Evolutionary conservation across 805 yeast genomes (phyloP).

Genomic region (Cyberlindnera maritima): DNA sequence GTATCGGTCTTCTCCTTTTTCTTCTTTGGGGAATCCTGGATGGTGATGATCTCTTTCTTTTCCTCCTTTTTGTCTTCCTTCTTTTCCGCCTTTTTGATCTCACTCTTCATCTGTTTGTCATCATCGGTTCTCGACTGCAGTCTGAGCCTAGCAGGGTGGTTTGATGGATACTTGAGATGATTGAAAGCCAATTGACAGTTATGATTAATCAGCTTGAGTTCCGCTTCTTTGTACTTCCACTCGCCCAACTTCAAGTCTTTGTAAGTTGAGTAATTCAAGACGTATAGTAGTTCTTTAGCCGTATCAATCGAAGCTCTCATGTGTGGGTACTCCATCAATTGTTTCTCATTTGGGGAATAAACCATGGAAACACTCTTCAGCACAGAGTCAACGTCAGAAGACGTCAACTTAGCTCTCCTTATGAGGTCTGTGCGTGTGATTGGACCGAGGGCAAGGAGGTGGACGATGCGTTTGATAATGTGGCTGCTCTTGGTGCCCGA

Average conservation of each 20-base stretch:
- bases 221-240: slow-evolving; percentile 11
- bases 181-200: slow-evolving; percentile 22
- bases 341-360: slow-evolving; percentile 26
- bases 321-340: slow-evolving; percentile 27
- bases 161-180: slow-evolving; percentile 14
- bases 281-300: slow-evolving; percentile 29
- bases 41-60: no score
- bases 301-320: slow-evolving; percentile 16
- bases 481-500: slow-evolving; percentile 22
- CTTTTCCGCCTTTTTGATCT: no score
- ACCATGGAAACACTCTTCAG: slow-evolving; percentile 30
- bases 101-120: no score
- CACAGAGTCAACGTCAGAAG: slow-evolving; percentile 29
- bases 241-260: slow-evolving; percentile 22
- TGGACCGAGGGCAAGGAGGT: slow-evolving; percentile 50
- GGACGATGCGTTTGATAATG: slow-evolving; percentile 37
- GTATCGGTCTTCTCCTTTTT: no score
- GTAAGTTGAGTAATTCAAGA: slow-evolving; percentile 37
- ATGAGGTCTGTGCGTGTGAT: slow-evolving; percentile 32
- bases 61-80: no score
- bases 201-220: slow-evolving; percentile 9
- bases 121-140: neutral
- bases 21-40: no score
- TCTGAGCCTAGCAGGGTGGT: slow-evolving; percentile 19
- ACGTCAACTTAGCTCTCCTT: slow-evolving; percentile 27